Evolutionary conservation across 1,284 basidiomycete genomes (phyloP), one percentile per base, ranked within the genome.

Genomic region (Meripilus lineatus): DNA sequence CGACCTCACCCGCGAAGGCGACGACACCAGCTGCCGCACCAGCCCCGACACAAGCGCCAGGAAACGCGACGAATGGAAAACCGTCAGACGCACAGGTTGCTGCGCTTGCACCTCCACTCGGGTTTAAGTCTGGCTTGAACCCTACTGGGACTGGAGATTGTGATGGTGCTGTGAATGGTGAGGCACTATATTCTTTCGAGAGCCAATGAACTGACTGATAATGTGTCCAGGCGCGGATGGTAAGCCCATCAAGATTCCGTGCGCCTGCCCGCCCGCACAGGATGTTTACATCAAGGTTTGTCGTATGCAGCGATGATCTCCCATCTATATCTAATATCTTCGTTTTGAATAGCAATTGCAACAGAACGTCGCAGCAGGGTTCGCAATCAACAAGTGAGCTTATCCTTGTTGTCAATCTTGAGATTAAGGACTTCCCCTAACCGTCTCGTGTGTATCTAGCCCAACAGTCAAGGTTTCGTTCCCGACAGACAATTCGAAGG

Each of bases 181-280:
- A 13, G 38, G 4, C 15, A 46, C 23, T 13, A 14, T 10, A 15
- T 23, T 23, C 15, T 22, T 20, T 8, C 36, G 38, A 36, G 17
- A 13, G 53, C 57, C 1, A 36, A 60, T 34, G 63, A 65, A 20
- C n/a, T 30, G 10, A 30, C 15, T 50, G 17, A 14, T 10, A 14
- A 18, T 18, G 25, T 25, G 28, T 15, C 5, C 26, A 44, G 42
- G 26, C 14, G 53, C 57, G 2, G 35, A 61, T 36, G 63, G 65
- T 20, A 44, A 61, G 42, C 64, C 64, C 21, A 58, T 68, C 59
- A 61, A 62, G 52, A 56, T 71, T 20, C 68, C 69, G 0, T 71
- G 69, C 55, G 33, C 48, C 26, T 71, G 68, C 57, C 69, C 69
- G 23, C 69, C 68, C 0, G 24, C 51, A 28, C 63, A 63, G 39